A percentile compares a stretch with the other conserved stretches of the same genome.
Evolutionary conservation across 75 land plant genomes (phyloP).

Genomic region (Picea sitchensis): DNA sequence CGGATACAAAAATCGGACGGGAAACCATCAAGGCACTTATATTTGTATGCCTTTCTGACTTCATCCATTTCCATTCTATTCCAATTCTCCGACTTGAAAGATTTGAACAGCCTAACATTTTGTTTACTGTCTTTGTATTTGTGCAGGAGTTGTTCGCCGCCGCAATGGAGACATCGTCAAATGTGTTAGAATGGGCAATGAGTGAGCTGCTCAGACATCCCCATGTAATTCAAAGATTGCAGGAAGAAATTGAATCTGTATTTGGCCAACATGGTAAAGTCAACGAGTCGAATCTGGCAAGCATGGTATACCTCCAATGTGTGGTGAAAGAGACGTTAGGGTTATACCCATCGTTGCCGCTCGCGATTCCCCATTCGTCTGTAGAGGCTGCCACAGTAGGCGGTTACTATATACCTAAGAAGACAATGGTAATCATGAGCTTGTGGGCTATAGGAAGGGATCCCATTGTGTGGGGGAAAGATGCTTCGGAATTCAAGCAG

Average conservation of each 20-base stretch:
- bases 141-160: slow-evolving; percentile 1
- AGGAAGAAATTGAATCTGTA: slow-evolving; percentile 14
- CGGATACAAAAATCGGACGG: too few relatives aligned
- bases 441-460: too few relatives aligned
- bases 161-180: slow-evolving; percentile 5
- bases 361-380: slow-evolving; percentile 10
- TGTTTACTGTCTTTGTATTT: too few relatives aligned
- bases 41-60: too few relatives aligned
- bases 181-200: slow-evolving; percentile 11
- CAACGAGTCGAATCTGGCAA: slow-evolving; percentile 1
- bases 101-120: too few relatives aligned
- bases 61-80: too few relatives aligned
- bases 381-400: not conserved
- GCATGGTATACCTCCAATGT: not conserved
- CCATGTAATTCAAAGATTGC: not conserved
- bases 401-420: not conserved
- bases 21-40: too few relatives aligned
- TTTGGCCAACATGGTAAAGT: slow-evolving; percentile 7
- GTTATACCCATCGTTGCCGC: slow-evolving; percentile 6
- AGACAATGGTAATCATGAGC: not conserved
- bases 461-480: too few relatives aligned
- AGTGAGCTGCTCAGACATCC: slow-evolving; percentile 6
- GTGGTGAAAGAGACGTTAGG: slow-evolving; percentile 10
- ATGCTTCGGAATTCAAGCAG: too few relatives aligned
- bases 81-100: too few relatives aligned